Evolutionary conservation across 2,329 filamentous ascomycete species (phyloP), one percentile per base, ranked within the genome.

Genomic region (Camillea tinctor): DNA sequence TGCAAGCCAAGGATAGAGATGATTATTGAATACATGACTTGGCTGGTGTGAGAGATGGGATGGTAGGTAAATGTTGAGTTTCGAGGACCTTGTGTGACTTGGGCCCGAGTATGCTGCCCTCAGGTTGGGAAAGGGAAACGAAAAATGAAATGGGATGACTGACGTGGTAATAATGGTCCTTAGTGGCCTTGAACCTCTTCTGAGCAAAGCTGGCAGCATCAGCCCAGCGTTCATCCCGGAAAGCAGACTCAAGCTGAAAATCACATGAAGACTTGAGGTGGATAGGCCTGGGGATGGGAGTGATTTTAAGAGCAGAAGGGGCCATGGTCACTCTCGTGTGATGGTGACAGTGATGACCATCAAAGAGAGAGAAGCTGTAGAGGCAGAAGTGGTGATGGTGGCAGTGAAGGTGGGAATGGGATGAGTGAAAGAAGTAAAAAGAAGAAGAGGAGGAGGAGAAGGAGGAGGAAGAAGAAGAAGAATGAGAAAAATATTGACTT

Each of bases 101-200:
- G 13, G 20, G 11, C 7, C 26, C 3, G 13, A 30, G 26, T 30
- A 30, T 30, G 26, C 26, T 7, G 13, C 26, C 26, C 26, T n/a
- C 26, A 30, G 3, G 7, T 30, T 30, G 26, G 26, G 26, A 30
- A 11, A 9, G 26, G 26, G 26, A 11, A 30, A 11, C 8, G 26
- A 30, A 30, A 30, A 2, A 30, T 30, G 26, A 30, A 17, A n/a
- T 48, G 13, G 26, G 20, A 5, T 52, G 24, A 53, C 52, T 17
- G 19, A 85, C 82, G 74, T 84, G 79, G 66, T 82, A 86, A 67
- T 86, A 87, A 7, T 80, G 75, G 50, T 86, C 83, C 55, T 84
- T 83, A 50, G 76, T 76, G 1, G 75, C 71, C 64, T 79, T 79
- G 59, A 76, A 74, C 24, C 81, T 76, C 71, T 84, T 81, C 62